Percentiles rank a stretch among this genome's conserved stretches.
Conservation (phyloP, 2,329 filamentous ascomycete species). For the Pyrenochaeta sp. region DNA sequence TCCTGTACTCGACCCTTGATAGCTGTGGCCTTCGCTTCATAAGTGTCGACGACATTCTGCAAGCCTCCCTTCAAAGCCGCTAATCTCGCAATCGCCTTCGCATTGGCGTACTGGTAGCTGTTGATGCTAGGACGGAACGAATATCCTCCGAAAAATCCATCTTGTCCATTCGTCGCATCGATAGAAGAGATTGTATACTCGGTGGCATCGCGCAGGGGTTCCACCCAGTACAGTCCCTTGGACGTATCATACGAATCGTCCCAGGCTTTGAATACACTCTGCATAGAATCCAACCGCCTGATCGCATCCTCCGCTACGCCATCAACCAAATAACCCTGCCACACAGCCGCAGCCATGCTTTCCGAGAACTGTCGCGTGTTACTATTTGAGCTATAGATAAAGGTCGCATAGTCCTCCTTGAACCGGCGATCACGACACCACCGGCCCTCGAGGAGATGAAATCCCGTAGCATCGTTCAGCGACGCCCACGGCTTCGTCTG, state of each 20-base stretch:
- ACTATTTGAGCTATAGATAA: slow-evolving; percentile 50
- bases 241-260: slow-evolving; percentile 48
- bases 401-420: slow-evolving; percentile 53
- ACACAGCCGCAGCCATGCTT: slow-evolving; percentile 52
- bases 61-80: slow-evolving; percentile 40
- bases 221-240: slow-evolving; percentile 54
- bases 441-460: slow-evolving; percentile 54
- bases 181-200: slow-evolving; percentile 57
- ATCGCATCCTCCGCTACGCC: slow-evolving; percentile 45
- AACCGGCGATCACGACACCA: slow-evolving; percentile 55
- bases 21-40: slow-evolving; percentile 35
- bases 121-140: slow-evolving; percentile 56
- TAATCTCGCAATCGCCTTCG: slow-evolving; percentile 50
- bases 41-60: slow-evolving; percentile 15
- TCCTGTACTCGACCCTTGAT: slow-evolving; percentile 50
- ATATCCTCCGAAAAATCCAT: slow-evolving; percentile 52
- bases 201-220: slow-evolving; percentile 54
- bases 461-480: slow-evolving; percentile 55
- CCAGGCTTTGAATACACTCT: slow-evolving; percentile 48
- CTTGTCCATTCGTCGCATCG: slow-evolving; percentile 50
- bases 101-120: slow-evolving; percentile 55
- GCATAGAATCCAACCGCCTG: slow-evolving; percentile 46
- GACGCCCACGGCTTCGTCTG: slow-evolving; percentile 53
- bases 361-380: slow-evolving; percentile 55
- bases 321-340: slow-evolving; percentile 53